Evolutionary conservation across 495 filamentous ascomycete species (phyloP), one percentile per base, ranked within the genome.

Genomic region (Aspergillus leporis): DNA sequence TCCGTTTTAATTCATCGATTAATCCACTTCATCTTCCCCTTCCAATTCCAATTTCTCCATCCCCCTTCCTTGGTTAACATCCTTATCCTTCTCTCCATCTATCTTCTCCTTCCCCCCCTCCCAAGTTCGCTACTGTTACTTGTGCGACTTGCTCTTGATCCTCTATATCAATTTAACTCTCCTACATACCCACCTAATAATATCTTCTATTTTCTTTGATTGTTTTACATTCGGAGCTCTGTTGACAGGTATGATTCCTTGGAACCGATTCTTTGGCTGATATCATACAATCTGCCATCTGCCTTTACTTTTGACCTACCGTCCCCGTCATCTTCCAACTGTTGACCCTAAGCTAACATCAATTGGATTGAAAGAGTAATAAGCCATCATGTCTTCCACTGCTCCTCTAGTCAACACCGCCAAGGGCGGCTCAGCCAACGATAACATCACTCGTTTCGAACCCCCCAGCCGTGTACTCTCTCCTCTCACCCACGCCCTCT

Each of bases 371-470:
- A 56, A 38, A 66, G 58, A 67, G 55, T 63, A 52, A 48, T 53
- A 50, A 55, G 56, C 58, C 75, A 81, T 64, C 63, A 84, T 83
- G 80, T 75, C 81, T 65, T 59, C 65, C 57, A 69, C 72, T 61
- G 72, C 78, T 70, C 69, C 76, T 59, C 63, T 76, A 51, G 70
- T 72, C 58, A 62, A 67, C 63, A 66, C 72, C 61, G 64, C 58
- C 59, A 79, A 76, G 62, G 79, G 75, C 68, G 61, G 67, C 41
- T 91, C 88, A 71, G 92, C 92, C 67, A 97, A 98, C 81, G 94
- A 98, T 79, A 98, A 97, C 81, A 98, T 98, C 81, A 89, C 88
- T 70, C 92, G 94, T 58, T 98, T 98, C 78, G 84, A 86, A 60
- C 91, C 94, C 68, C 93, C 95, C 57, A 96, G 91, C 78, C 86